Conservation (phyloP, 306 rosid species). For the Cicer arietinum region DNA sequence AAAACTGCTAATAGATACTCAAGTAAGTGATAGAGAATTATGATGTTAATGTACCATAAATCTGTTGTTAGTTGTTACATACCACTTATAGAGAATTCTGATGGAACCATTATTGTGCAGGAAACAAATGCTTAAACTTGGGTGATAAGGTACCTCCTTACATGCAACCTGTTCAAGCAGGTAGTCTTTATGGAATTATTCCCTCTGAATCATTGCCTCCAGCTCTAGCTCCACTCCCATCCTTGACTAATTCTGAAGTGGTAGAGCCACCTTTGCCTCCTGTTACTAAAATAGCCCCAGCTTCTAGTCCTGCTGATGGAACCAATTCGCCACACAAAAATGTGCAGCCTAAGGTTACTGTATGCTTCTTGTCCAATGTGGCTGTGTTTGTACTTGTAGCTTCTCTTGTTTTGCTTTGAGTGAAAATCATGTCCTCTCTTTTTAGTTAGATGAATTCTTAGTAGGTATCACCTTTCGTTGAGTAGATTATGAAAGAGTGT, state of each 20-base stretch:
- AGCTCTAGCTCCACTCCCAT: slow-evolving; percentile 63
- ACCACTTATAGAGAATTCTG: neutral
- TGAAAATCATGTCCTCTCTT: neutral
- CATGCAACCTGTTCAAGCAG: slow-evolving; percentile 59
- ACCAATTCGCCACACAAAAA: slow-evolving; percentile 36
- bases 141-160: slow-evolving; percentile 42
- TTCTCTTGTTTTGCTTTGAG: slow-evolving; percentile 42
- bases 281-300: neutral
- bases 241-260: slow-evolving; percentile 56
- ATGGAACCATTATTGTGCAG: slow-evolving; percentile 49
- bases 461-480: neutral
- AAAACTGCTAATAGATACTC: slow-evolving; percentile 81
- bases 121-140: slow-evolving; percentile 58
- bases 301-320: slow-evolving; percentile 43
- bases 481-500: neutral
- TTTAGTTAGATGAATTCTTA: neutral
- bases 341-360: slow-evolving; percentile 56
- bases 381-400: slow-evolving; percentile 55
- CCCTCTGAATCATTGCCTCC: slow-evolving; percentile 51
- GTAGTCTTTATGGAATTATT: slow-evolving; percentile 41
- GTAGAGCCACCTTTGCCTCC: slow-evolving; percentile 73
- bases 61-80: neutral
- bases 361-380: slow-evolving; percentile 47
- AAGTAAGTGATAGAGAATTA: slow-evolving; percentile 57
- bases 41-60: neutral